Base-by-base conservation (phyloP, 2,329 filamentous ascomycete genomes). In the Apiospora malaysiana region DNA sequence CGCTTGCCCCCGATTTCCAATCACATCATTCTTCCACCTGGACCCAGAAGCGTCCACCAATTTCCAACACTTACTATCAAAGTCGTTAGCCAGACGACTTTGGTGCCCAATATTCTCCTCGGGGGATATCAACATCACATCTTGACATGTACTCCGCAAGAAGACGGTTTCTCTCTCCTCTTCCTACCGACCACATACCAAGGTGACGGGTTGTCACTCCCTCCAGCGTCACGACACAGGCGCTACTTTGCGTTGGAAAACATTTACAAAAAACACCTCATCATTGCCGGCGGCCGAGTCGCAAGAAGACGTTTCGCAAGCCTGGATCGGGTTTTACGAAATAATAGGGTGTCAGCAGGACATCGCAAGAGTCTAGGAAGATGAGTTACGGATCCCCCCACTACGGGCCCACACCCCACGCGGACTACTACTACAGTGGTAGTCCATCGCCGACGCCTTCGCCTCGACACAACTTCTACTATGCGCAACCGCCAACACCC, bases 161-260 rank as follows among this genome's bases (percentile, higher is more conserved):
- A 86, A 85, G 82, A 85, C 83, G 82, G 78, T 83, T 81, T 81
- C 84, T 82, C 81, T 86, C 84, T 82, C 85, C 84, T 85, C 86
- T 85, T 84, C 85, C 85, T 79, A 85, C 86, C 86, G 86, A 88
- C 83, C 85, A 86, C 84, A 88, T 87, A 87, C 85, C 86, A 84
- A 87, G 87, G 87, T 89, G 87, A 89, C 86, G 81, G 83, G 83
- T 80, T 79, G 40, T 84, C 81, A 81, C 82, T 81, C 79, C 80
- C 82, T 81, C 77, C 77, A 79, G 83, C 82, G 83, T 82, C 81
- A 81, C 84, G 83, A 84, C 81, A 83, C 80, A 81, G 81, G 82
- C 83, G 83, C 84, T 79, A 83, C 77, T 71, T 77, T 67, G 32
- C 32, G 14, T 67, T 67, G 40, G 71, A 72, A 69, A 71, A 74